These are phyloP conservation scores for Penicilliopsis zonata DNA, from an alignment of 495 filamentous ascomycete species.

Conservation along the genomic window DNA sequence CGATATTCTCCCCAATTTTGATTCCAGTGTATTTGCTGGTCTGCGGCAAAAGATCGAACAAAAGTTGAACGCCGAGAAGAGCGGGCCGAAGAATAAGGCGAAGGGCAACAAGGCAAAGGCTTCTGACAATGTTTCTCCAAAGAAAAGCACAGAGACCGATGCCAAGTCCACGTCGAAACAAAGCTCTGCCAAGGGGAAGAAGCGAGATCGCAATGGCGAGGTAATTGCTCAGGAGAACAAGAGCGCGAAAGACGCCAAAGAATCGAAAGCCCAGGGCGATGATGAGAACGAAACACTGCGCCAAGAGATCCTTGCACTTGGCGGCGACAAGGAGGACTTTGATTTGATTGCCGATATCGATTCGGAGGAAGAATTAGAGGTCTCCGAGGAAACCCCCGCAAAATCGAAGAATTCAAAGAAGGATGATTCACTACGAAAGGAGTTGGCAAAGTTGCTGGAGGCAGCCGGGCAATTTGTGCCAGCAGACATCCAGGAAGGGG, in stretches of 20 bases:
- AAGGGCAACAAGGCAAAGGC: conserved; percentile 16
- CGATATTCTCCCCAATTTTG: conserved; percentile 34
- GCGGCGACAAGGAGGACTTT: conserved; percentile 65
- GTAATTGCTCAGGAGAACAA: conserved; percentile 27
- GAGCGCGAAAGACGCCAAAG: conserved; percentile 11
- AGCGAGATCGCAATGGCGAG: conserved; percentile 39
- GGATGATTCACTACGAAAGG: conserved; percentile 28
- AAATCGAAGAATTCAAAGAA: conserved; percentile 15
- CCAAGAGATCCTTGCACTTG: conserved; percentile 63
- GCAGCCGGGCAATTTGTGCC: conserved; percentile 32
- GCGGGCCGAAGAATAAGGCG: conserved; percentile 32
- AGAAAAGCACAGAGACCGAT: conserved; percentile 15
- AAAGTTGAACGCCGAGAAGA: conserved; percentile 35
- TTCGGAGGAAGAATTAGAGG: conserved; percentile 50
- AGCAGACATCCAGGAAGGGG: conserved; percentile 29
- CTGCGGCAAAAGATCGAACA: conserved; percentile 55
- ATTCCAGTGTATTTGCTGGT: conserved; percentile 48
- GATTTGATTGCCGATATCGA: conserved; percentile 49
- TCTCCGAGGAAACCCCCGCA: conserved; percentile 10
- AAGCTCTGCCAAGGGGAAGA: conserved; percentile 26
- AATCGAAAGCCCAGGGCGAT: conserved; percentile 10
- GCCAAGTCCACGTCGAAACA: conserved; percentile 17
- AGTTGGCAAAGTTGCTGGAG: conserved; percentile 30
- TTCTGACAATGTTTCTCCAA: conserved; percentile 7
- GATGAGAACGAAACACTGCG: conserved; percentile 34